phyloP scores from a whole-genome alignment of 2,329 filamentous ascomycete species.

The Zalaria sp. region DNA sequence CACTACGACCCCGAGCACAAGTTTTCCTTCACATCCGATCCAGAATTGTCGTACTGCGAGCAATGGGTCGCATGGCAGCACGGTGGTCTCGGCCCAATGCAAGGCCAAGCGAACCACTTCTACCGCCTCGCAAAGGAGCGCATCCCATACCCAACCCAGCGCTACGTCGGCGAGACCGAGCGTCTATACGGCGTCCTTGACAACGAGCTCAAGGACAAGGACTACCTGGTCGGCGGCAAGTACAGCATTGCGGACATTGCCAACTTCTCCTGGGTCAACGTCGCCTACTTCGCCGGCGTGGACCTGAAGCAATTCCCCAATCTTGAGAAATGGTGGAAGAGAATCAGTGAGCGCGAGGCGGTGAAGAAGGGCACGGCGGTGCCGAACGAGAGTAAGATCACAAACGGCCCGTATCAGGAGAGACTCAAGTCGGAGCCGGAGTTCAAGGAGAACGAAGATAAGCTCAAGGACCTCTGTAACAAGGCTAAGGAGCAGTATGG shows the following conservation, averaged over 20 bases:
- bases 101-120: constrained; percentile 21
- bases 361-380: constrained; percentile 25
- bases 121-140: constrained; percentile 27
- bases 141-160: constrained; percentile 27
- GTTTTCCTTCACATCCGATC: constrained; percentile 31
- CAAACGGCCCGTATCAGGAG: constrained; percentile 28
- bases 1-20: constrained; percentile 33
- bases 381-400: constrained; percentile 21
- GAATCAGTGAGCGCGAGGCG: constrained; percentile 25
- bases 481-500: constrained; percentile 31
- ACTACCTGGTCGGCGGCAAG: constrained; percentile 32
- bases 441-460: constrained; percentile 31
- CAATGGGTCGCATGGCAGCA: constrained; percentile 47
- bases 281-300: constrained; percentile 24
- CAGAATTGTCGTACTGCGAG: constrained; percentile 34
- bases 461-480: constrained; percentile 20
- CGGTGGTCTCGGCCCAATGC: constrained; percentile 28
- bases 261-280: constrained; percentile 30
- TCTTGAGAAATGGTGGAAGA: constrained; percentile 29
- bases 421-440: constrained; percentile 33
- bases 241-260: constrained; percentile 33
- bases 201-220: constrained; percentile 22
- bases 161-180: constrained; percentile 33
- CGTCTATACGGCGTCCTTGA: constrained; percentile 32
- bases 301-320: constrained; percentile 28